Evolutionary conservation across 352 stramenopile species (phyloP), one percentile per base, ranked within the genome.

Genomic region (Poterioochromonas sp.): DNA sequence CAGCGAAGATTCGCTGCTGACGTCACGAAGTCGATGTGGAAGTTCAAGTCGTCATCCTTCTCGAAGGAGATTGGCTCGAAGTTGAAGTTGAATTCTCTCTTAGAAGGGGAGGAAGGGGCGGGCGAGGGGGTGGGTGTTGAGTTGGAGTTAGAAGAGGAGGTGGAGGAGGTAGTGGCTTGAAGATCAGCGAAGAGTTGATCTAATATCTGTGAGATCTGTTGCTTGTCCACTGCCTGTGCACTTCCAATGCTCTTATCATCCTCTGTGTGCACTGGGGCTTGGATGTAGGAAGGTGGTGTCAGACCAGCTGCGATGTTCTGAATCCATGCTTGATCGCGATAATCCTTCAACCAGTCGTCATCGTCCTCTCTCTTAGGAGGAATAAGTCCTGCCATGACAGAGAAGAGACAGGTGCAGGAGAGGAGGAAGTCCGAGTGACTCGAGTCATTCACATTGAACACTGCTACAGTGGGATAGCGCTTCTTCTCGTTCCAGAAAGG

Each of bases 401-500:
- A 92, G 18, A 92, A 88, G 58, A 91, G 86, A 82, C 93, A 94
- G 8, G 92, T 92, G 12, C 92, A 88, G 22, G 90, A 87, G 37
- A 94, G 81, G 29, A 98, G 82, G 79, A 96, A 98, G 79, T 90
- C 84, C 63, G 94, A 53, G 79, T 97, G 90, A 40, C 93, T 70
- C 20, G 86, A 80, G 73, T 97, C 88, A 39, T 86, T 84, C 40
- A 77, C 53, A 76, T 91, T 85, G 83, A 97, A 97, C 12, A 83
- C 78, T 51, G 95, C 83, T 2, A 90, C 82, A n/a, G 79, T 49
- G 0, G 93, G 94, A 37, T 92, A 92, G 78, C 94, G 90, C 87
- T 98, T 99, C 3, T 92, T 92, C 22, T 94, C 94, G 54, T 91
- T 97, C 95, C 95, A 99, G 82, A 99, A 99, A n/a, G 90, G 90